A percentile compares a stretch with the other conserved stretches of the same genome.
Evolutionary conservation across 305 asterid species (phyloP).

Genomic region (Fraxinus albicans): DNA sequence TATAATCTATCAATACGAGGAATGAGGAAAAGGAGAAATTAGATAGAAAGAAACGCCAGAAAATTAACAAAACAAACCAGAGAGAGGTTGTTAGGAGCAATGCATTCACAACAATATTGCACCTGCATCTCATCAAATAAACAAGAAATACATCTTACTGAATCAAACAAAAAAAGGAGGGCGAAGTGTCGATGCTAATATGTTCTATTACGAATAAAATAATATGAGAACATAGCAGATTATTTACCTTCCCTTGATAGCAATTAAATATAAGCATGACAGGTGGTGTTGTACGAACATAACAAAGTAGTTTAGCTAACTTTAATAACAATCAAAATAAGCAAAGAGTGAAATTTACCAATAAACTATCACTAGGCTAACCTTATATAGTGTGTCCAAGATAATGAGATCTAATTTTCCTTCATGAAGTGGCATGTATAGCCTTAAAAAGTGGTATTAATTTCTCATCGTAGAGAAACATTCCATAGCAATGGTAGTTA

Average conservation of each 20-base stretch:
- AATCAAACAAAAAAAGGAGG: neutral
- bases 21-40: too few relatives aligned
- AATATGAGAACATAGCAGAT: neutral
- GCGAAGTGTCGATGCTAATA: neutral
- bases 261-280: neutral
- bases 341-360: neutral
- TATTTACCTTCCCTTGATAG: neutral
- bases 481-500: neutral
- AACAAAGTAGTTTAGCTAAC: neutral
- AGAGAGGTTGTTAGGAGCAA: too few relatives aligned
- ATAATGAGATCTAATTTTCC: conserved; percentile 71
- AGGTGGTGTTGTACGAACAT: neutral
- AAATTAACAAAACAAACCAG: too few relatives aligned
- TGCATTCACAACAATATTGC: neutral
- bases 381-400: conserved; percentile 87
- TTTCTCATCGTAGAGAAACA: neutral
- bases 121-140: neutral
- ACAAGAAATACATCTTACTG: conserved; percentile 7
- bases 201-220: conserved; percentile 13
- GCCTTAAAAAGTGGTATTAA: neutral
- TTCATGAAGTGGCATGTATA: neutral
- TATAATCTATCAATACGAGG: too few relatives aligned
- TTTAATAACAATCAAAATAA: neutral
- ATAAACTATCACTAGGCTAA: conserved; percentile 12
- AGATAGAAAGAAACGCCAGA: too few relatives aligned